phyloP scores from a whole-genome alignment of 2,329 filamentous ascomycete genomes.

The Septoria petroselini region DNA sequence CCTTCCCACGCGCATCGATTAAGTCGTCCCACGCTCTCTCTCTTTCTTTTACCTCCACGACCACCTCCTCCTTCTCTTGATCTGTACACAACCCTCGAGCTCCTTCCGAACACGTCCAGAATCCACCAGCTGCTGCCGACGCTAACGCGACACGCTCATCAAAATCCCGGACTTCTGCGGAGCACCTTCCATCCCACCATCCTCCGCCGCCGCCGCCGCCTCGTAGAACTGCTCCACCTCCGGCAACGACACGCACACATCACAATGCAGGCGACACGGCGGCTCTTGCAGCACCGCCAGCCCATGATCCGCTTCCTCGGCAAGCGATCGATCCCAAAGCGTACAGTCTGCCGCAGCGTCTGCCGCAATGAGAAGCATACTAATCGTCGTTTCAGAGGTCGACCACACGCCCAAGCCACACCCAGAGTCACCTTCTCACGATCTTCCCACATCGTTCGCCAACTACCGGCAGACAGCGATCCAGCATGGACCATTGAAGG shows the following conservation, averaged over 20 bases:
- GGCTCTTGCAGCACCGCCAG: slow-evolving; percentile 48
- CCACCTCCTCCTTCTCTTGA: too few relatives aligned
- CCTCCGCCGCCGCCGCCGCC: background rate
- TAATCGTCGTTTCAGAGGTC: slow-evolving; percentile 36
- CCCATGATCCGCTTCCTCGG: slow-evolving; percentile 53
- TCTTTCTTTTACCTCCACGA: background rate
- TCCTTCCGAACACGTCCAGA: background rate
- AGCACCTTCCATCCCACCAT: background rate
- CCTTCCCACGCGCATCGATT: too few relatives aligned
- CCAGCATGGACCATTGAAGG: slow-evolving; percentile 68
- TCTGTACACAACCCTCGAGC: background rate
- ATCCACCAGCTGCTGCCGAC: background rate
- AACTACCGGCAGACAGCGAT: slow-evolving; percentile 74
- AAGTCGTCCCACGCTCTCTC: background rate
- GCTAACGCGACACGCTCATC: background rate
- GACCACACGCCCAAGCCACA: slow-evolving; percentile 73
- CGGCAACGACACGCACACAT: slow-evolving; percentile 6
- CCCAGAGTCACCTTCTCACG: slow-evolving; percentile 65
- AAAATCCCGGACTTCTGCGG: background rate
- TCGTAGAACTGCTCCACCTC: background rate
- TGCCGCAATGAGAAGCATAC: background rate
- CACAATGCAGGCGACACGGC: slow-evolving; percentile 47
- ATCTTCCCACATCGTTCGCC: slow-evolving; percentile 68
- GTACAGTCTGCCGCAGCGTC: slow-evolving; percentile 35
- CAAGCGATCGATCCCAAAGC: slow-evolving; percentile 46